Evolutionary conservation across 306 rosid genomes (phyloP).

Genomic region (Arachis stenosperma): DNA sequence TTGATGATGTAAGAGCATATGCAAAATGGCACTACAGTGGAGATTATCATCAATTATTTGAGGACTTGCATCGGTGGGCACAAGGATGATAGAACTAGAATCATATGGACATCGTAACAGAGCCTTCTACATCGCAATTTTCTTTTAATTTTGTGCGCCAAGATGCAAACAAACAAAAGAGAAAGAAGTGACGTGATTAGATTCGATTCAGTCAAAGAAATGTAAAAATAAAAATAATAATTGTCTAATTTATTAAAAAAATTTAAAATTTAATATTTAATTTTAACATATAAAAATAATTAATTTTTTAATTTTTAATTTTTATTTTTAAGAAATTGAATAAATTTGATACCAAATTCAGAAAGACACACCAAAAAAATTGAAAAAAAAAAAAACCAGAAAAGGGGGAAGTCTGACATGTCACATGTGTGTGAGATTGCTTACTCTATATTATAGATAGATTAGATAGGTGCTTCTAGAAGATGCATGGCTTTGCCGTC

Average conservation of each 20-base stretch:
- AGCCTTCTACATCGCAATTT: not conserved
- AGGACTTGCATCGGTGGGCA: not conserved
- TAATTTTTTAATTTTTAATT: too few species aligned
- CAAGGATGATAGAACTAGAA: not conserved
- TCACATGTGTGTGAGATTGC: not conserved
- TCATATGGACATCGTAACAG: not conserved
- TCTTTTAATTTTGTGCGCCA: not conserved
- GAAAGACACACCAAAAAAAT: too few species aligned
- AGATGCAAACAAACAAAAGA: not conserved
- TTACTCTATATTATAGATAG: too few species aligned
- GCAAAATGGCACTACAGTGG: slow-evolving; percentile 15
- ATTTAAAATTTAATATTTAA: too few species aligned
- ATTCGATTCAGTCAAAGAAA: not conserved
- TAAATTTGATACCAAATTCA: too few species aligned
- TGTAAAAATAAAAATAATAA: too few species aligned
- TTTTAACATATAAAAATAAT: too few species aligned
- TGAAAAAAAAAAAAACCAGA: not conserved
- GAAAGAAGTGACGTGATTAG: slow-evolving; percentile 1
- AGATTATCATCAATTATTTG: not conserved
- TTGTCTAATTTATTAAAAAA: too few species aligned
- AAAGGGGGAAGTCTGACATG: not conserved
- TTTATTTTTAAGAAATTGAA: too few species aligned
- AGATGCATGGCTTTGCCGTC: not conserved
- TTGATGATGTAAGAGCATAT: slow-evolving; percentile 46
- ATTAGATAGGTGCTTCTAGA: not conserved